A percentile compares a stretch with the other conserved stretches of the same genome.
Evolutionary conservation across 495 filamentous ascomycete genomes (phyloP).

Genomic region (Trypethelium eluteriae): DNA sequence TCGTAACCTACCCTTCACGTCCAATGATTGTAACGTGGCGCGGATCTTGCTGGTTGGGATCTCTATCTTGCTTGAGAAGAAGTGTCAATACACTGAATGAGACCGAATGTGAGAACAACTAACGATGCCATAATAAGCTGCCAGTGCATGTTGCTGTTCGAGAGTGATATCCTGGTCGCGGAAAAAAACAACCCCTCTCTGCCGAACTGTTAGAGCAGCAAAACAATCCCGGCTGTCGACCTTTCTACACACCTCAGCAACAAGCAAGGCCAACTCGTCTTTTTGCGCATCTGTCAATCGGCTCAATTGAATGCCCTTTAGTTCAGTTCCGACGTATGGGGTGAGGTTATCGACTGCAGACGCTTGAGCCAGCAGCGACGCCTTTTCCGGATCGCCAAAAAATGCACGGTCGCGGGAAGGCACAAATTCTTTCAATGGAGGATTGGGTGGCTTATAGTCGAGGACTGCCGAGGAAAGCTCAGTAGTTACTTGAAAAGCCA

Average conservation of each 20-base stretch:
- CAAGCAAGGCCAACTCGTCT: slow-evolving; percentile 41
- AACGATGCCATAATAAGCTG: slow-evolving; percentile 12
- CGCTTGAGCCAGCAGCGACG: slow-evolving; percentile 11
- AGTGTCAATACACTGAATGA: neutral
- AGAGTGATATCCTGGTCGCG: slow-evolving; percentile 38
- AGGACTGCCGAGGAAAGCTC: slow-evolving; percentile 11
- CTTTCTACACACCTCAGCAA: slow-evolving; percentile 30
- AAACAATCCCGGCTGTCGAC: neutral
- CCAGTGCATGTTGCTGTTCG: slow-evolving; percentile 15
- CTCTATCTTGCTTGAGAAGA: slow-evolving; percentile 13
- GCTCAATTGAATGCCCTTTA: slow-evolving; percentile 40
- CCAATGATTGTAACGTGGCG: slow-evolving; percentile 7
- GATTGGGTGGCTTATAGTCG: slow-evolving; percentile 9
- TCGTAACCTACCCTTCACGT: slow-evolving; percentile 3
- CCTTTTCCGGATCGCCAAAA: slow-evolving; percentile 12
- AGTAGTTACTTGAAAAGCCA: slow-evolving; percentile 1
- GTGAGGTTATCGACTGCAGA: slow-evolving; percentile 30
- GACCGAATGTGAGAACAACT: neutral
- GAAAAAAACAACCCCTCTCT: slow-evolving; percentile 40
- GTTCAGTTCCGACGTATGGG: slow-evolving; percentile 39
- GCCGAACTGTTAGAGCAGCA: neutral
- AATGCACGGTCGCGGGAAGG: slow-evolving; percentile 12
- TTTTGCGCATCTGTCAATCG: slow-evolving; percentile 36
- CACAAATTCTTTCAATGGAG: slow-evolving; percentile 13
- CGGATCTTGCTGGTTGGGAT: slow-evolving; percentile 14